A percentile compares a stretch with the other conserved stretches of the same genome.
These are phyloP conservation scores for Aspergillus terreus DNA, from an alignment of 2,329 filamentous ascomycete species.

Conservation along the genomic window DNA sequence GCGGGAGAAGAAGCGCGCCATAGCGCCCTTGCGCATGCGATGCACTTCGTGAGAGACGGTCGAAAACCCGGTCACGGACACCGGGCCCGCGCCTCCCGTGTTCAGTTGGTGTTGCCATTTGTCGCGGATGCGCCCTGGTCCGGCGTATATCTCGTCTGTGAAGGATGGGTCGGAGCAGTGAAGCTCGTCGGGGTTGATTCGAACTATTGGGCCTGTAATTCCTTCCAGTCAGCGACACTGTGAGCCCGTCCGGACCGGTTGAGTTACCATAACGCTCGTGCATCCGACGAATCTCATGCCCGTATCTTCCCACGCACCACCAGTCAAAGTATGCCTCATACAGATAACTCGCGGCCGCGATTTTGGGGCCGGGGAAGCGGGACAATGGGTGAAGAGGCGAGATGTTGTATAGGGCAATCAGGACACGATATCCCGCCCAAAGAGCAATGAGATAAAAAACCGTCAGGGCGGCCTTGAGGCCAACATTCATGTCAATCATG, in stretches of 20 bases:
- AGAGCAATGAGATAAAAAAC: background rate
- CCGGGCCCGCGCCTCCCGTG: too few species aligned
- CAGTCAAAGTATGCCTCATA: background rate
- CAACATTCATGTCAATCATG: background rate
- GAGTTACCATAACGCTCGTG: slow-evolving; percentile 5
- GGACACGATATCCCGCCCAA: background rate
- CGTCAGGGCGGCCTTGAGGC: background rate
- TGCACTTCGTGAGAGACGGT: too few species aligned
- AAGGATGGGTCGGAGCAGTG: slow-evolving; percentile 34
- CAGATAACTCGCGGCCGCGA: background rate
- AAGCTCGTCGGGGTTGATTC: slow-evolving; percentile 33
- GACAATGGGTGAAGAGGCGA: too few species aligned
- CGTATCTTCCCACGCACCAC: background rate
- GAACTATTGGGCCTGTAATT: slow-evolving; percentile 30
- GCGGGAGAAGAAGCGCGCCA: too few species aligned
- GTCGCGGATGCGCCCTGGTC: slow-evolving; percentile 13
- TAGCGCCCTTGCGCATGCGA: too few species aligned
- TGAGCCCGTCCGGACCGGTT: background rate
- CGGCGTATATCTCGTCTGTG: slow-evolving; percentile 32
- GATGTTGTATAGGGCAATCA: background rate
- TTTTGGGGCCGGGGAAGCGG: background rate
- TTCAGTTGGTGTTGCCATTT: slow-evolving; percentile 6
- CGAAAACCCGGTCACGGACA: too few species aligned
- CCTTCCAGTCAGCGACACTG: background rate
- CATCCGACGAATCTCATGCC: background rate